Evolutionary conservation across 495 filamentous ascomycete species (phyloP), one percentile per base, ranked within the genome.

Genomic region (Amphirosellinia nigrospora): DNA sequence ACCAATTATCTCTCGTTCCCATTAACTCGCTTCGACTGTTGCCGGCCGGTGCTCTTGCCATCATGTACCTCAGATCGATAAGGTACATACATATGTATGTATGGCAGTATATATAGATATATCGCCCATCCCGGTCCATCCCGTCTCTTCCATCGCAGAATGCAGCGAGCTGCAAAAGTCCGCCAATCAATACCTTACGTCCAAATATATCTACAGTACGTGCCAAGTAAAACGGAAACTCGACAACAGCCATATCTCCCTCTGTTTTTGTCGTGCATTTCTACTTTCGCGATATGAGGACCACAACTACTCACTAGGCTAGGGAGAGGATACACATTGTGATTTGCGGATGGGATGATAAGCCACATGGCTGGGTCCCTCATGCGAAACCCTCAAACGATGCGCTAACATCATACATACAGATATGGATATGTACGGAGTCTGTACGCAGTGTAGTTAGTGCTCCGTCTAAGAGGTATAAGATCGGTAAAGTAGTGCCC

Each of bases 21-120:
- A 38, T 43, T 30, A 34, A 32, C 59, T 64, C 63, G 30, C 45
- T 38, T 4, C 62, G 30, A 26, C n/a, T 52, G 45, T 45, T 52
- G 62, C 62, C 62, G 45, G 43, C 43, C 62, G 62, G 30, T 52
- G 11, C 52, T 56, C 34, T 28, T 36, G 13, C 58, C 3, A 59
- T 15, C 52, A 39, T 60, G 32, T 39, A 41, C n/a, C 21, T 36
- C n/a, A 39, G n/a, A 32, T 58, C 28, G 30, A n/a, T 58, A 36
- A 13, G 4, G 21, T 36, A 58, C n/a, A 2, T 36, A 58, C 4
- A n/a, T n/a, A 26, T 0, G 21, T 55, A 28, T n/a, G 30, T 59
- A 23, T 38, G 19, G 34, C 55, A 4, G 19, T 36, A 58, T 21
- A 21, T 58, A 53, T 16, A 28, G 11, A 30, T 6, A 23, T 30